Base-by-base conservation (phyloP, 2,329 filamentous ascomycete species). In the Neonectria sp. region DNA sequence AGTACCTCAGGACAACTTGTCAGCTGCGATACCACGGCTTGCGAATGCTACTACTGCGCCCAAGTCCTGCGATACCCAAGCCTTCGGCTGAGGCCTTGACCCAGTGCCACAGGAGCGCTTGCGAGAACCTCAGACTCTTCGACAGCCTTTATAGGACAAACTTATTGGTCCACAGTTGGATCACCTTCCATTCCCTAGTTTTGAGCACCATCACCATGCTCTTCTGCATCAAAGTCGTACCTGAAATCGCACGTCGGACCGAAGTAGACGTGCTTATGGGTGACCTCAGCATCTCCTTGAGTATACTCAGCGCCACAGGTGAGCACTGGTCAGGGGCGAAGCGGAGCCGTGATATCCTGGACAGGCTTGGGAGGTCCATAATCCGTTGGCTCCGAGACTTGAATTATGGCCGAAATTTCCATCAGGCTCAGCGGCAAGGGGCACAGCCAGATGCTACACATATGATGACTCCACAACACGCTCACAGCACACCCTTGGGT, bases 251-350 rank as follows among this genome's bases (percentile, higher is more conserved):
- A 1, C 74, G 74, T 1, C 73, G 75, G 1, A 79, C 80, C 1
- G 78, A 82, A 3, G 62, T 82, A 3, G 80, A 84, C 13, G 75
- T 78, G 1, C 73, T 88, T 3, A 81, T 83, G 65, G 76, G 76
- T 1, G 82, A 85, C 27, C 71, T 86, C 12, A 80, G 80, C 25
- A 79, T 81, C 1, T 78, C 83, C 0, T 75, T 85, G 12, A 85
- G 84, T 15, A 80, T 88, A 1, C 75, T 88, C 3, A 86, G 86
- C 43, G 86, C 86, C 2, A 82, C 82, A 3, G 86, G 84, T 1
- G 86, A 87, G 63, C 82, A 88, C 64, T 88, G 86, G 85, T 78
- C 81, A 0, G 85, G 85, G 5, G 86, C 85, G 0, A 85, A 84
- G 63, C 78, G 81, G 13, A 82, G 82, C 52, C 79, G 84, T 4